Conservation (phyloP, 371 early-diverging fungal species). For the Synchytrium microbalum region DNA sequence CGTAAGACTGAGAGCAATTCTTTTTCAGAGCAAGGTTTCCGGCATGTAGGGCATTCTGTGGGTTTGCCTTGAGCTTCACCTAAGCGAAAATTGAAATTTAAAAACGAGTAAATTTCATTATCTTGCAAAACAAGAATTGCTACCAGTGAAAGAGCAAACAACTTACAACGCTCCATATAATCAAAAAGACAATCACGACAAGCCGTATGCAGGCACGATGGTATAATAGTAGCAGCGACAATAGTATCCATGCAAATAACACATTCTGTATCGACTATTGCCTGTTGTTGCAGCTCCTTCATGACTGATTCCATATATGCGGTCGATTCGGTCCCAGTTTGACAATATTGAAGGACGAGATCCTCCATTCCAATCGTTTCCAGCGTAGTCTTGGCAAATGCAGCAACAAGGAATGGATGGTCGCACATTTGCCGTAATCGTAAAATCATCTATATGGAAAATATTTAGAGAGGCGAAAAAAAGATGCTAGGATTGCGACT, state of each 20-base stretch:
- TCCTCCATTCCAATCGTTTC: background rate
- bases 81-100: background rate
- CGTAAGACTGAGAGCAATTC: constrained; percentile 43
- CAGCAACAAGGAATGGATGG: constrained; percentile 43
- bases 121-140: background rate
- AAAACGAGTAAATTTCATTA: constrained; percentile 1
- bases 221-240: constrained; percentile 37
- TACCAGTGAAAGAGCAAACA: background rate
- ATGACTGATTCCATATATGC: background rate
- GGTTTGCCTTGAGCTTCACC: background rate
- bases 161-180: constrained; percentile 48
- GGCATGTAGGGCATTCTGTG: constrained; percentile 45
- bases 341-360: background rate
- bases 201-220: constrained; percentile 60
- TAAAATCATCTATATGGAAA: constrained; percentile 23
- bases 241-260: constrained; percentile 47
- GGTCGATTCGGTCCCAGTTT: background rate
- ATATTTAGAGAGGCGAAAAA: background rate
- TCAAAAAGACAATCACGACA: constrained; percentile 55
- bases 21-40: constrained; percentile 37
- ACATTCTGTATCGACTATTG: constrained; percentile 21
- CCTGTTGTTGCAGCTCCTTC: constrained; percentile 7
- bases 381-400: constrained; percentile 6
- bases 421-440: constrained; percentile 59
- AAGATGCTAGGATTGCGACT: too few species aligned